phyloP scores from a whole-genome alignment of 2,329 filamentous ascomycete genomes.

The Pseudogymnoascus sp. region DNA sequence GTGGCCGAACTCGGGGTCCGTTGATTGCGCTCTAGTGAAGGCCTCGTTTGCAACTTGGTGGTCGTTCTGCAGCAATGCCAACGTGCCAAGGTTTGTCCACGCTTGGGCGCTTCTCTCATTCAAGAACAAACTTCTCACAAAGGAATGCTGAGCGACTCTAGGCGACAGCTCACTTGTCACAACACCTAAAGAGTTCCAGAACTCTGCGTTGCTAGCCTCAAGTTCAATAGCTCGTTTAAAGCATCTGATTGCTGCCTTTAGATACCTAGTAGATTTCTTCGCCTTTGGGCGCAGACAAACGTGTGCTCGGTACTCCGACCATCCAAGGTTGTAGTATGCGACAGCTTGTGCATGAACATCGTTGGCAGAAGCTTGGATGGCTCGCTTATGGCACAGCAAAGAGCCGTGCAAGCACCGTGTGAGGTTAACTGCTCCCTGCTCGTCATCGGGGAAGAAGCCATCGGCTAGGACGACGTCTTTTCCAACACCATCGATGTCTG shows the following conservation, averaged over 20 bases:
- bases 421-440: slow-evolving; percentile 36
- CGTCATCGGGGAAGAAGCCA: slow-evolving; percentile 26
- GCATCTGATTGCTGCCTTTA: slow-evolving; percentile 75
- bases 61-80: slow-evolving; percentile 81
- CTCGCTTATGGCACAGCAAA: slow-evolving; percentile 81
- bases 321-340: slow-evolving; percentile 95
- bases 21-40: slow-evolving; percentile 85
- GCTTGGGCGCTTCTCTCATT: slow-evolving; percentile 78
- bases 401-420: slow-evolving; percentile 59
- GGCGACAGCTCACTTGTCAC: slow-evolving; percentile 81
- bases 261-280: slow-evolving; percentile 54
- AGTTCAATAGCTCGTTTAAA: slow-evolving; percentile 96
- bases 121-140: slow-evolving; percentile 84
- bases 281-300: slow-evolving; percentile 48
- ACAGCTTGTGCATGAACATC: slow-evolving; percentile 86
- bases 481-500: slow-evolving; percentile 61
- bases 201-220: slow-evolving; percentile 87
- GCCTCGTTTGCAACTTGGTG: slow-evolving; percentile 78
- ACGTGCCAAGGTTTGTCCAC: slow-evolving; percentile 85
- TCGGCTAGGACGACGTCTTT: slow-evolving; percentile 31
- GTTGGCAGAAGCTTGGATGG: slow-evolving; percentile 62
- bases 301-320: slow-evolving; percentile 82
- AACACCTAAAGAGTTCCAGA: slow-evolving; percentile 94
- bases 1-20: slow-evolving; percentile 85
- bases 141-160: slow-evolving; percentile 83